phyloP scores from a whole-genome alignment of 345 rosid species.

The Populus alba region DNA sequence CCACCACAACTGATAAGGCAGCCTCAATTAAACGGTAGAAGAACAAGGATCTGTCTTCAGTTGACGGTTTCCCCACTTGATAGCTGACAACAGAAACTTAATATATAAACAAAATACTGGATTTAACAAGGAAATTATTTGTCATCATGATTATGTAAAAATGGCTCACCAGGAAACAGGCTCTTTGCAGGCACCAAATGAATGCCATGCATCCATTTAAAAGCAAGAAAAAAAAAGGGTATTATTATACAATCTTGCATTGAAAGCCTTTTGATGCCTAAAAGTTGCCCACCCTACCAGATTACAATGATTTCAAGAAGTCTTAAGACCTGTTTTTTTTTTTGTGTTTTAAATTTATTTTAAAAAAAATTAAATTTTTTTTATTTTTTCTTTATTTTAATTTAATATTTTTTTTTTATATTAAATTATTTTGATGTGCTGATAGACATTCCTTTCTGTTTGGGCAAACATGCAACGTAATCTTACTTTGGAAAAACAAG shows the following conservation, averaged over 20 bases:
- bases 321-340: no score
- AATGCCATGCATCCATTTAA: background rate
- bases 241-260: background rate
- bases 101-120: conserved; percentile 16
- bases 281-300: background rate
- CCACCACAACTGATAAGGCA: conserved; percentile 75
- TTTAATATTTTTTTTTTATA: no score
- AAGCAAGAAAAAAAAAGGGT: background rate
- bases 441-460: background rate
- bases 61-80: conserved; percentile 68
- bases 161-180: background rate
- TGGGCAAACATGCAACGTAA: background rate
- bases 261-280: background rate
- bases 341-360: no score
- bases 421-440: no score
- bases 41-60: conserved; percentile 73
- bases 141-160: background rate
- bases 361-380: no score
- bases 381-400: no score
- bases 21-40: conserved; percentile 78
- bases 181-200: background rate
- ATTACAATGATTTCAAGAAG: background rate
- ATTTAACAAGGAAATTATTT: background rate
- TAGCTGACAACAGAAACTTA: conserved; percentile 57
- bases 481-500: background rate